phyloP scores from a whole-genome alignment of 331 rosid species.

The Saraca asoca region DNA sequence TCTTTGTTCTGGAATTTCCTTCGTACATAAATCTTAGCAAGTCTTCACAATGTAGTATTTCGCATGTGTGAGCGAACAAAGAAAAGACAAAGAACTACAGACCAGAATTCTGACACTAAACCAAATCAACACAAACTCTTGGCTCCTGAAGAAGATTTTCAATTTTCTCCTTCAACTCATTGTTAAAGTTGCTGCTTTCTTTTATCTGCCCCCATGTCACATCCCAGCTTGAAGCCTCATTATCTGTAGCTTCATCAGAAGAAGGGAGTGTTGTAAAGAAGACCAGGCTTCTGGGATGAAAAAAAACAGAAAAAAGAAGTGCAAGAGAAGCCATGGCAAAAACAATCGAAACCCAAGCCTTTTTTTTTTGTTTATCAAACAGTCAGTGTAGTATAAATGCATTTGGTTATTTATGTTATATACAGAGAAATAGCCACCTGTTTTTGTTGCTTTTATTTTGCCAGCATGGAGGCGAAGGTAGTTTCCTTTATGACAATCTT shows the following conservation, averaged over 20 bases:
- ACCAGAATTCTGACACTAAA: slow-evolving; percentile 29
- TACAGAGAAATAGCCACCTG: not conserved
- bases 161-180: slow-evolving; percentile 21
- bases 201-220: slow-evolving; percentile 15
- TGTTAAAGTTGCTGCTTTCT: not conserved
- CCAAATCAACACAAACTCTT: slow-evolving; percentile 39
- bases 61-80: too few species aligned
- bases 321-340: slow-evolving; percentile 48
- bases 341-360: slow-evolving; percentile 8
- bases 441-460: slow-evolving; percentile 9
- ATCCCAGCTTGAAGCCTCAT: slow-evolving; percentile 26
- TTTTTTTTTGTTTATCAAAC: not conserved
- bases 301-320: slow-evolving; percentile 39
- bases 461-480: too few species aligned
- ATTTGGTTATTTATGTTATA: not conserved
- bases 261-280: not conserved
- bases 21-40: too few species aligned
- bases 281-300: slow-evolving; percentile 7
- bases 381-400: not conserved
- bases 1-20: too few species aligned
- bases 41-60: too few species aligned
- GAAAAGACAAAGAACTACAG: not conserved
- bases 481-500: too few species aligned
- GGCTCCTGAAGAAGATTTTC: slow-evolving; percentile 32
- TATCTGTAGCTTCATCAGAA: not conserved